Evolutionary conservation across 2,329 filamentous ascomycete species (phyloP).

Genomic region (Pseudogymnoascus sp.): DNA sequence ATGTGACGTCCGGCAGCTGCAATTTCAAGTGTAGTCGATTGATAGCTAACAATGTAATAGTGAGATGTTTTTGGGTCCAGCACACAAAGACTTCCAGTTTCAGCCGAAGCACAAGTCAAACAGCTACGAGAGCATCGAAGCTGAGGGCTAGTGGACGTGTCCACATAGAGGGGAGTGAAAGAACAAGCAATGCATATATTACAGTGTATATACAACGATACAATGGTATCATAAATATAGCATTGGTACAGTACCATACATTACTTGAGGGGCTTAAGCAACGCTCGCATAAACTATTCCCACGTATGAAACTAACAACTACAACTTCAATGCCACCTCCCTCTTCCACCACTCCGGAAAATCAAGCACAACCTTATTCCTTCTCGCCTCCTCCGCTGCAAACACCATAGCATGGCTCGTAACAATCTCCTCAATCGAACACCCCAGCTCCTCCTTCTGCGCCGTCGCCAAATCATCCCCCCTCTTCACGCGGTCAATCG

Average conservation of each 20-base stretch:
- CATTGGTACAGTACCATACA: background rate
- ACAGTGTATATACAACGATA: background rate
- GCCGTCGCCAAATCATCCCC: constrained; percentile 60
- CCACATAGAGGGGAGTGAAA: background rate
- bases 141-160: constrained; percentile 48
- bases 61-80: constrained; percentile 94
- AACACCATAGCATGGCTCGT: constrained; percentile 89
- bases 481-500: constrained; percentile 72
- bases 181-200: background rate
- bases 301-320: background rate
- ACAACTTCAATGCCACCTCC: constrained; percentile 28
- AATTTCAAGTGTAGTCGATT: background rate
- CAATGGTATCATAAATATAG: background rate
- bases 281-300: background rate
- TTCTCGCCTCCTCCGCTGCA: constrained; percentile 81
- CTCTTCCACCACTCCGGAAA: constrained; percentile 70
- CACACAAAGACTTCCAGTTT: constrained; percentile 85
- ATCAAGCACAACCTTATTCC: constrained; percentile 59
- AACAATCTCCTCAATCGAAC: constrained; percentile 78
- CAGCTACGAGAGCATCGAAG: constrained; percentile 68
- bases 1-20: constrained; percentile 33
- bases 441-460: constrained; percentile 70
- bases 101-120: constrained; percentile 97
- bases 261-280: background rate
- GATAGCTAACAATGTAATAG: constrained; percentile 38